Conservation (phyloP, 2,329 filamentous ascomycete genomes). For the Aspergillus novoparasiticus region DNA sequence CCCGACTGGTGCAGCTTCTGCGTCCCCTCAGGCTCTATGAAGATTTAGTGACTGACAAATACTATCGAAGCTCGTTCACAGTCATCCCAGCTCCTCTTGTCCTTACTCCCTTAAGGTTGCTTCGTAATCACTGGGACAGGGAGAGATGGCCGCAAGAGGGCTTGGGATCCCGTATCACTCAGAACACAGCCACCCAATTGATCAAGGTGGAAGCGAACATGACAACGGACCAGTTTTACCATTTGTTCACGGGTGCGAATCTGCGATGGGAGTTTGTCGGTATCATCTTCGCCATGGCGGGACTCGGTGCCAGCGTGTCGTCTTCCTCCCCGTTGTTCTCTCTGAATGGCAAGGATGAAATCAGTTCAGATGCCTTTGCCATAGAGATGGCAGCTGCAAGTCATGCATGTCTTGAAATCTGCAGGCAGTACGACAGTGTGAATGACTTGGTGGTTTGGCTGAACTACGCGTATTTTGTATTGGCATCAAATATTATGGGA, state of each 20-base stretch:
- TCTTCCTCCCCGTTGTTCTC: not conserved
- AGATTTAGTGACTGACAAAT: conserved; percentile 5
- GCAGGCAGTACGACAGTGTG: conserved; percentile 9
- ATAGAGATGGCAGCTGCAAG: conserved; percentile 10
- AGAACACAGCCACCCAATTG: not conserved
- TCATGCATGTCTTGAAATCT: conserved; percentile 7
- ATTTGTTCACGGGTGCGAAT: conserved; percentile 5
- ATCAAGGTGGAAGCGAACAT: not conserved
- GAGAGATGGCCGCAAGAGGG: not conserved
- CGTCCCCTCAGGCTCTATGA: not conserved
- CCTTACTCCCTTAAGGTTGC: not conserved
- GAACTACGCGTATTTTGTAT: conserved; percentile 5
- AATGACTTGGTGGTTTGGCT: conserved; percentile 7
- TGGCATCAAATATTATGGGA: conserved; percentile 2
- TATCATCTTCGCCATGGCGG: conserved; percentile 2
- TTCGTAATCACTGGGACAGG: not conserved
- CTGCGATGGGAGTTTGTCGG: conserved; percentile 12
- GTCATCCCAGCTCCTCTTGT: conserved; percentile 7
- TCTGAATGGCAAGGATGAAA: not conserved
- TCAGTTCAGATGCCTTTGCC: conserved; percentile 1
- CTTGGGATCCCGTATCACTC: not conserved
- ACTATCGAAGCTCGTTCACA: not conserved
- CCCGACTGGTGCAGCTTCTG: conserved; percentile 6
- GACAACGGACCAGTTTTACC: conserved; percentile 7
- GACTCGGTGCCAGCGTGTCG: conserved; percentile 1